These are phyloP conservation scores for Ceratobasidium sp. DNA, from an alignment of 1,284 basidiomycete genomes.

Conservation along the genomic window DNA sequence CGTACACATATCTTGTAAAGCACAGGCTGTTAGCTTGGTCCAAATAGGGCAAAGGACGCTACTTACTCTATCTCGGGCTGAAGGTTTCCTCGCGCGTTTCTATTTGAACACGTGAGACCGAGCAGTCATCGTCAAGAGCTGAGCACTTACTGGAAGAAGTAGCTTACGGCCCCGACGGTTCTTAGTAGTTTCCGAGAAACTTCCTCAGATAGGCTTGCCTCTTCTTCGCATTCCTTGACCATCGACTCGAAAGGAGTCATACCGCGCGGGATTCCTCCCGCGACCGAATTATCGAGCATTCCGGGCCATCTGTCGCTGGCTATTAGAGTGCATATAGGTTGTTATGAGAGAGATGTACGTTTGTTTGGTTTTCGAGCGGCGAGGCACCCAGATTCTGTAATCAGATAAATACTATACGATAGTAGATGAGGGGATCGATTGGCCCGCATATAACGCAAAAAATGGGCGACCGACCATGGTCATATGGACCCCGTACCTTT, in stretches of 20 bases:
- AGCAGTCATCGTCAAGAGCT: slow-evolving; percentile 51
- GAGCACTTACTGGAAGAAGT: slow-evolving; percentile 71
- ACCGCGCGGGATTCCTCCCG: slow-evolving; percentile 84
- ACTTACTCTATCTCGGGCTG: slow-evolving; percentile 89
- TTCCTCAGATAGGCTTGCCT: slow-evolving; percentile 81
- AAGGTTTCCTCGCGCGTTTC: slow-evolving; percentile 79
- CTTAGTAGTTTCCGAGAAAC: slow-evolving; percentile 73
- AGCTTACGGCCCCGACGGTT: slow-evolving; percentile 74
- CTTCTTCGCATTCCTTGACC: slow-evolving; percentile 94
- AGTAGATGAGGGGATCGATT: slow-evolving; percentile 52
- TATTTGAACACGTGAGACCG: too few relatives aligned
- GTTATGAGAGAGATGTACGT: slow-evolving; percentile 78
- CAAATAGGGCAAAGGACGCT: not conserved
- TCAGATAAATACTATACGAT: slow-evolving; percentile 60
- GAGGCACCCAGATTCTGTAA: slow-evolving; percentile 88
- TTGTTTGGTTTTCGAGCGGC: slow-evolving; percentile 86
- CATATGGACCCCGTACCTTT: slow-evolving; percentile 79
- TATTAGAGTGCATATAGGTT: slow-evolving; percentile 44
- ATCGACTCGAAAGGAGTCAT: slow-evolving; percentile 81
- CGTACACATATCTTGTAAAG: slow-evolving; percentile 76
- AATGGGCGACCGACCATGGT: slow-evolving; percentile 61
- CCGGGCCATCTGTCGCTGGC: slow-evolving; percentile 74
- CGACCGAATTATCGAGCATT: slow-evolving; percentile 82
- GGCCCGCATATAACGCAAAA: slow-evolving; percentile 64
- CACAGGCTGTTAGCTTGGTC: slow-evolving; percentile 17